Evolutionary conservation across 805 yeast genomes (phyloP).

Genomic region (Candida quercuum): DNA sequence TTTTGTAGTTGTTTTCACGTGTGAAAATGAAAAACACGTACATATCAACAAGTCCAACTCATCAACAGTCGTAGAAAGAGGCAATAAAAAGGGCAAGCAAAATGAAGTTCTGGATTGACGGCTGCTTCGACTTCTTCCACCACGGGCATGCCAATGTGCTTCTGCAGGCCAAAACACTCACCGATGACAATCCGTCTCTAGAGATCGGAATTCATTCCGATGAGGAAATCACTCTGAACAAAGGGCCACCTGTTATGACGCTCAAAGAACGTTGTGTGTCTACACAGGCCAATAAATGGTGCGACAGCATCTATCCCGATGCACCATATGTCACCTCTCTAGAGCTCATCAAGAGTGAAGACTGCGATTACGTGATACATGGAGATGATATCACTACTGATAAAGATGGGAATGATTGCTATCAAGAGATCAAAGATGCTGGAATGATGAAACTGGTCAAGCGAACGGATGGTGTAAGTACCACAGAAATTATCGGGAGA

Average conservation of each 20-base stretch:
- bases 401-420: slow-evolving; percentile 92
- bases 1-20: no score
- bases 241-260: slow-evolving; percentile 93
- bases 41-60: not conserved
- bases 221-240: slow-evolving; percentile 73
- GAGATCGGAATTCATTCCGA: slow-evolving; percentile 91
- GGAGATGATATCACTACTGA: slow-evolving; percentile 98
- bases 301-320: slow-evolving; percentile 56
- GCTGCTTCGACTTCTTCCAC: slow-evolving; percentile 96
- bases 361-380: slow-evolving; percentile 90
- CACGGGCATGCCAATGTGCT: slow-evolving; percentile 98
- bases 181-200: slow-evolving; percentile 24
- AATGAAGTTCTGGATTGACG: slow-evolving; percentile 81
- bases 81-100: not conserved
- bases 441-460: slow-evolving; percentile 90
- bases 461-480: slow-evolving; percentile 89
- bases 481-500: slow-evolving; percentile 91
- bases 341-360: slow-evolving; percentile 56
- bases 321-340: slow-evolving; percentile 97
- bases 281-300: slow-evolving; percentile 89
- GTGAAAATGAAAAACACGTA: not conserved
- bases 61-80: not conserved
- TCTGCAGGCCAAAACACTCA: slow-evolving; percentile 79
- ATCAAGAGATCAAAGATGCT: slow-evolving; percentile 71
- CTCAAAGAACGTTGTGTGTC: slow-evolving; percentile 77